These are phyloP conservation scores for Crataegus laevigata DNA, from an alignment of 306 rosid species.

Conservation along the genomic window DNA sequence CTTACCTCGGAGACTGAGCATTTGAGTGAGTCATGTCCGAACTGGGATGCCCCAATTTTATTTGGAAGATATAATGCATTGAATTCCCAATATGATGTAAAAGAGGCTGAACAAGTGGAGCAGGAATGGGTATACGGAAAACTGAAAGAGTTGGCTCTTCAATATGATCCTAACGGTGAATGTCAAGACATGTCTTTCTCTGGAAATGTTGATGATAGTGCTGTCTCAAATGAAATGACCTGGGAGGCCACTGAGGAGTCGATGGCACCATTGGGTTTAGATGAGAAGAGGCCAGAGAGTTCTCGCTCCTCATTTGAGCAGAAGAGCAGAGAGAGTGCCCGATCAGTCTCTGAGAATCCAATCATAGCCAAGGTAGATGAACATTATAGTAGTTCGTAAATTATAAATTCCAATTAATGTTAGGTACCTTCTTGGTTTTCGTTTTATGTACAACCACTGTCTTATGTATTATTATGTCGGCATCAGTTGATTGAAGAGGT, in stretches of 20 bases:
- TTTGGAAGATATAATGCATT: conserved; percentile 27
- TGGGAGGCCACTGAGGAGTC: conserved; percentile 1
- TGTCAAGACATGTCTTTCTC: conserved; percentile 13
- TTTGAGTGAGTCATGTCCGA: conserved; percentile 13
- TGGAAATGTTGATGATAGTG: conserved; percentile 4
- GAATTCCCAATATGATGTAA: conserved; percentile 22
- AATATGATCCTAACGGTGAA: conserved; percentile 17
- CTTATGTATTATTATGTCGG: neutral
- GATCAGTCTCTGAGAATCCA: conserved; percentile 20
- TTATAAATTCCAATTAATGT: neutral
- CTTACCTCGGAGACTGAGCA: conserved; percentile 5
- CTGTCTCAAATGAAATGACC: neutral
- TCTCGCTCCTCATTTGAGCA: conserved; percentile 16
- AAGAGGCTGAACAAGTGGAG: conserved; percentile 33
- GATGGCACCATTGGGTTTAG: conserved; percentile 7
- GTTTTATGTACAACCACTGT: neutral
- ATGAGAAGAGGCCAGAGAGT: conserved; percentile 26
- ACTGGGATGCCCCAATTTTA: conserved; percentile 24
- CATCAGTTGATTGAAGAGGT: conserved; percentile 46
- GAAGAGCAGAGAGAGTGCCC: conserved; percentile 21
- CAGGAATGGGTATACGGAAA: conserved; percentile 29
- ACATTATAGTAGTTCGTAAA: neutral
- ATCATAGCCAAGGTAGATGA: conserved; percentile 32
- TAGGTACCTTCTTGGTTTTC: neutral
- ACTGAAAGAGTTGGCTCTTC: conserved; percentile 44